Percentiles rank a stretch among this genome's conserved stretches.
phyloP scores from a whole-genome alignment of 352 stramenopile genomes.

The Globisporangium megalacanthum region DNA sequence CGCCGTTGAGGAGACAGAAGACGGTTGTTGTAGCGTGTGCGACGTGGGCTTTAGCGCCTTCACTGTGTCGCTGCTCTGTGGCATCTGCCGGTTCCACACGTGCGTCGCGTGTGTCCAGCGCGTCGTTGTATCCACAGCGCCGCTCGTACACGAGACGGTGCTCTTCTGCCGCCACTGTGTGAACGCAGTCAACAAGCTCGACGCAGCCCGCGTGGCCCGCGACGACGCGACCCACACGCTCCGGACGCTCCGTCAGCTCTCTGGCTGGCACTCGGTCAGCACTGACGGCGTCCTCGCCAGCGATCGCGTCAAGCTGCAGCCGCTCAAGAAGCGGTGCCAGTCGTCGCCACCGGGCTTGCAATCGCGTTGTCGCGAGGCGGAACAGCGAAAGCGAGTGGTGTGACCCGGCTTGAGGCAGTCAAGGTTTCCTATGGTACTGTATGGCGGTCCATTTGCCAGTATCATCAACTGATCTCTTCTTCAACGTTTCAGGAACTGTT shows the following conservation, averaged over 20 bases:
- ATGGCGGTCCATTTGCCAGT: too few species aligned
- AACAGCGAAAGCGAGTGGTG: too few species aligned
- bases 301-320: conserved; percentile 18
- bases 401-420: too few species aligned
- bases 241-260: conserved; percentile 3
- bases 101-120: conserved; percentile 8
- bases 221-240: conserved; percentile 14
- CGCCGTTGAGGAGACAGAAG: conserved; percentile 1
- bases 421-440: too few species aligned
- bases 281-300: neutral
- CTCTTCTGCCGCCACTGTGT: conserved; percentile 15
- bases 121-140: neutral
- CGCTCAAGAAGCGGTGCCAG: conserved; percentile 18
- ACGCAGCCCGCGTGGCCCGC: conserved; percentile 8
- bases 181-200: conserved; percentile 5
- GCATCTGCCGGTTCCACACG: conserved; percentile 8
- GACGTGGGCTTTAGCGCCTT: conserved; percentile 4
- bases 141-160: neutral
- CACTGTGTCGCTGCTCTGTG: conserved; percentile 3
- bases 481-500: too few species aligned
- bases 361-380: too few species aligned
- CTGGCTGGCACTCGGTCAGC: neutral
- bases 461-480: too few species aligned
- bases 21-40: conserved; percentile 8
- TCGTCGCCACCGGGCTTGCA: neutral